Conservation (phyloP, 345 rosid genomes). For the Cardamine resedifolia region DNA sequence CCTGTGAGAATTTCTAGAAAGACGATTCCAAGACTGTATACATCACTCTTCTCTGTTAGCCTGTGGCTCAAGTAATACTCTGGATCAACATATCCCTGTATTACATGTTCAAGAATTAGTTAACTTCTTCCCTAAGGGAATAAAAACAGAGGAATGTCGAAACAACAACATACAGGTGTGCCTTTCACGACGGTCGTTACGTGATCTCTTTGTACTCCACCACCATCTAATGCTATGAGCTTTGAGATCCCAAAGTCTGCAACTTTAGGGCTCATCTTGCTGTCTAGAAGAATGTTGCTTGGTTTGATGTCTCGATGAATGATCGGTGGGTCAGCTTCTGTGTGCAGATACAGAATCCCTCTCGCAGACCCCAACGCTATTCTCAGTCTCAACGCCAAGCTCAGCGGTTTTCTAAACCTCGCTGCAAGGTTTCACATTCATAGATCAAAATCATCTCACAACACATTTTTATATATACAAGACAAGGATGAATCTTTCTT, state of each 20-base stretch:
- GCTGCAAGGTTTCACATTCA: conserved; percentile 30
- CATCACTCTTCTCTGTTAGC: conserved; percentile 55
- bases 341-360: conserved; percentile 55
- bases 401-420: conserved; percentile 32
- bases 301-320: conserved; percentile 56
- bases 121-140: not conserved
- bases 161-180: conserved; percentile 42
- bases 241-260: conserved; percentile 60
- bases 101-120: not conserved
- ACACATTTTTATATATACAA: not conserved
- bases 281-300: conserved; percentile 52
- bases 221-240: conserved; percentile 43
- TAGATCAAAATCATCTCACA: not conserved
- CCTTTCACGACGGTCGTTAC: conserved; percentile 51
- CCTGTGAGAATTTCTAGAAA: conserved; percentile 56
- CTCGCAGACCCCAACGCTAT: conserved; percentile 53
- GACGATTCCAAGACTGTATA: conserved; percentile 53
- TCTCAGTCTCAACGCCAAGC: conserved; percentile 36
- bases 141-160: not conserved
- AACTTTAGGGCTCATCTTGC: conserved; percentile 50
- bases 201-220: conserved; percentile 39
- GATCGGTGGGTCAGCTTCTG: conserved; percentile 58
- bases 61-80: conserved; percentile 48
- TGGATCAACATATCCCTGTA: conserved; percentile 58
- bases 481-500: not conserved